Percentiles rank a stretch among this genome's conserved stretches.
phyloP scores from a whole-genome alignment of 1,139 yeast genomes.

The Candida sp. region DNA sequence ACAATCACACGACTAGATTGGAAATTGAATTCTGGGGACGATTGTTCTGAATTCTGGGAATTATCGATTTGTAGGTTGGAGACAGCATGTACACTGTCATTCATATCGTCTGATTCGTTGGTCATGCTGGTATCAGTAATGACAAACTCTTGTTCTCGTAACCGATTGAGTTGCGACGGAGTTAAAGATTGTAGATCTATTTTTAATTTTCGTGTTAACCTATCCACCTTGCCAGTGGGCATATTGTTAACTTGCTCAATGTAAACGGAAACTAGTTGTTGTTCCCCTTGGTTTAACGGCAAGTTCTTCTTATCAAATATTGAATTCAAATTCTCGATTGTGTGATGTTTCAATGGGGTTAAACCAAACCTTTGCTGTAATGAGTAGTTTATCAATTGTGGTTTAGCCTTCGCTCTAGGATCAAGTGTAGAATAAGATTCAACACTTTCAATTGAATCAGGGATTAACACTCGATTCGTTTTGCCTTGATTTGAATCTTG shows the following conservation, averaged over 20 bases:
- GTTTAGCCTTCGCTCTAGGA: background rate
- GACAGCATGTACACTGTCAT: slow-evolving; percentile 11
- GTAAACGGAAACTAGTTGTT: background rate
- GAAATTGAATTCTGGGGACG: background rate
- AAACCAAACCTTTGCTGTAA: background rate
- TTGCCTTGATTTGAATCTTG: background rate
- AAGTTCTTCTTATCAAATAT: slow-evolving; percentile 1
- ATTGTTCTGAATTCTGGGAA: background rate
- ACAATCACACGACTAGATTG: background rate
- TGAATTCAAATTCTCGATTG: background rate
- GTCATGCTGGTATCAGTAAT: background rate
- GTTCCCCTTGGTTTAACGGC: background rate
- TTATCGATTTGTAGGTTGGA: slow-evolving; percentile 2
- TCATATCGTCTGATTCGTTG: slow-evolving; percentile 11
- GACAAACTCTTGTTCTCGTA: background rate
- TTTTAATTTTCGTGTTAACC: background rate
- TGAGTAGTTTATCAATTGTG: background rate
- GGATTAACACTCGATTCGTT: background rate
- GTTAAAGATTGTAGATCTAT: background rate
- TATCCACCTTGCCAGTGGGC: background rate
- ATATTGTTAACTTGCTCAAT: background rate
- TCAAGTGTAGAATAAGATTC: background rate
- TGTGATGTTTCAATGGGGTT: background rate
- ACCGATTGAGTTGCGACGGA: background rate
- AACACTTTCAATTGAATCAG: background rate